Conservation (phyloP, 164 flowering plant genomes). For the Vitis rotundifolia region DNA sequence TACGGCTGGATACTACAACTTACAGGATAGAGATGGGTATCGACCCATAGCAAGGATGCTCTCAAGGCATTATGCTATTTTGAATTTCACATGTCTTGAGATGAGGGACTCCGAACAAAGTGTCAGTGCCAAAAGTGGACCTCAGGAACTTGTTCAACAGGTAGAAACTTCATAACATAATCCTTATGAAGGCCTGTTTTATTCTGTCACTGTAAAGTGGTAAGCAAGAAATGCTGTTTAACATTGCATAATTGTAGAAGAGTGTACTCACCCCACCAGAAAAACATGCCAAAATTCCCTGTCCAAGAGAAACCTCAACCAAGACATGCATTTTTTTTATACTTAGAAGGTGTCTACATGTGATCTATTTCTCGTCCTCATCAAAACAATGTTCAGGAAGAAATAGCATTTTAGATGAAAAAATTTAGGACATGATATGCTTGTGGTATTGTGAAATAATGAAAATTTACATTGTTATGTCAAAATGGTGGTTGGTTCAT, state of each 20-base stretch:
- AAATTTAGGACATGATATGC: neutral
- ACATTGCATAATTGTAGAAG: neutral
- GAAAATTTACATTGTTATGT: neutral
- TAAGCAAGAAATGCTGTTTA: neutral
- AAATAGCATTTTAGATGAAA: neutral
- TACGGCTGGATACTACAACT: constrained; percentile 77
- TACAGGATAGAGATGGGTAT: constrained; percentile 74
- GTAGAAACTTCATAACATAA: constrained; percentile 28
- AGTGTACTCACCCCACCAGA: too few species aligned
- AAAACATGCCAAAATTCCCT: too few species aligned
- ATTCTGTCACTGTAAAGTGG: neutral
- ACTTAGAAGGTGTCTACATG: too few species aligned
- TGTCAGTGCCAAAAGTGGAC: constrained; percentile 55
- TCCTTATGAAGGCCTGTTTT: neutral
- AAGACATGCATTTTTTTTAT: too few species aligned
- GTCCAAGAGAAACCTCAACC: too few species aligned
- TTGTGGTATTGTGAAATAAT: too few species aligned
- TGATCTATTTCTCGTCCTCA: too few species aligned
- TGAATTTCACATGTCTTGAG: constrained; percentile 88
- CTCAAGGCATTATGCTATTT: constrained; percentile 58
- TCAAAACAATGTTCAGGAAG: too few species aligned
- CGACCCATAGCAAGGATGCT: constrained; percentile 83
- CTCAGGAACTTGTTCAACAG: constrained; percentile 89
- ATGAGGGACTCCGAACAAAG: constrained; percentile 75
- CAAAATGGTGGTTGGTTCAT: neutral